phyloP scores from a whole-genome alignment of 2,329 filamentous ascomycete species.

The Fusarium humuli region DNA sequence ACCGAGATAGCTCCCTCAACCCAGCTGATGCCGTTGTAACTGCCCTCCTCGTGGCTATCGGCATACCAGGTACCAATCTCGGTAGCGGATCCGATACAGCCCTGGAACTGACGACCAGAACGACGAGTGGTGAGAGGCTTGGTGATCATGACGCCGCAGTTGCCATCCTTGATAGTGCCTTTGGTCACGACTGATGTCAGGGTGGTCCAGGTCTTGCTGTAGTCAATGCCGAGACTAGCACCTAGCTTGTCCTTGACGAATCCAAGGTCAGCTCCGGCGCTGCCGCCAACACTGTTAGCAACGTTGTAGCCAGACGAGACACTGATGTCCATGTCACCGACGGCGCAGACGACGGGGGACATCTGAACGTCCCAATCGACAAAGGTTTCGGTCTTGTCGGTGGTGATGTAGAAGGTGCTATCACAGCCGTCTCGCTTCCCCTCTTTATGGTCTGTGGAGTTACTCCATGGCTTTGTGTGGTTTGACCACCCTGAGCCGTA shows the following conservation, averaged over 20 bases:
- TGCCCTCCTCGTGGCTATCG: neutral
- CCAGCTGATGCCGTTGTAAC: neutral
- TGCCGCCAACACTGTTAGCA: neutral
- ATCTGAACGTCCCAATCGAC: constrained; percentile 2
- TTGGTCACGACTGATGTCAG: neutral
- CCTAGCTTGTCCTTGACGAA: neutral
- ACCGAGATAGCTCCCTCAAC: neutral
- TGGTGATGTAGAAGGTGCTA: neutral
- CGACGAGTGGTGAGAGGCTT: neutral
- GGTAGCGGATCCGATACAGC: neutral
- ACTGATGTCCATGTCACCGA: neutral
- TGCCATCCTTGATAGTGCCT: neutral
- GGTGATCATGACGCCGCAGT: neutral
- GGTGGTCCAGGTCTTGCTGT: neutral
- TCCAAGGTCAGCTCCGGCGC: neutral
- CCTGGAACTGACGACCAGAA: neutral
- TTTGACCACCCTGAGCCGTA: neutral
- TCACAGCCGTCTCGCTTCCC: neutral
- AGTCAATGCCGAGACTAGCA: neutral
- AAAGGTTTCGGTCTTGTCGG: neutral
- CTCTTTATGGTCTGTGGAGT: neutral
- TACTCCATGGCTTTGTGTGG: neutral
- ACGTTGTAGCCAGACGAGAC: neutral
- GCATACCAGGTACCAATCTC: constrained; percentile 1
- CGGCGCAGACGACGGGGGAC: neutral